A percentile compares a stretch with the other conserved stretches of the same genome.
phyloP scores from a whole-genome alignment of 345 rosid genomes.

The Cardiospermum halicacabum region DNA sequence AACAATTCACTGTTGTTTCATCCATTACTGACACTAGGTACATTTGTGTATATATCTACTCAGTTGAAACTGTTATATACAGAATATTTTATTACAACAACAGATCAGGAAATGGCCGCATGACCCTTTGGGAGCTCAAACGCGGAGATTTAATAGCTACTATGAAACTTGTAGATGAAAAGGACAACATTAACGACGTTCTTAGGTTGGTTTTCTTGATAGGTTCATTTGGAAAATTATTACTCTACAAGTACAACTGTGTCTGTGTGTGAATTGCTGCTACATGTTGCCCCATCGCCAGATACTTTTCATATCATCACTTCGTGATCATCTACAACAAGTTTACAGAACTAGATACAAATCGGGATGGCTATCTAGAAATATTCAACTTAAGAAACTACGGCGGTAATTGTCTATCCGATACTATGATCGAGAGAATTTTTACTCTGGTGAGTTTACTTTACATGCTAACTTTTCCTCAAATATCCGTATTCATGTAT shows the following conservation, averaged over 20 bases:
- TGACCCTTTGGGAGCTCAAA: conserved; percentile 84
- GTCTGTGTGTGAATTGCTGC: neutral
- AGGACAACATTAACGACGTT: conserved; percentile 86
- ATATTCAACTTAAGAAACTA: conserved; percentile 77
- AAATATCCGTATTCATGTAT: too few species aligned
- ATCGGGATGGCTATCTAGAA: conserved; percentile 79
- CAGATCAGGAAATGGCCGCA: conserved; percentile 82
- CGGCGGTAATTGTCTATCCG: conserved; percentile 80
- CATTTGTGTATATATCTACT: conserved; percentile 18
- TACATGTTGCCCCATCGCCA: conserved; percentile 20
- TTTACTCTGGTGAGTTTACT: conserved; percentile 68
- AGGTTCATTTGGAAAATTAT: neutral
- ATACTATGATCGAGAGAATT: conserved; percentile 81
- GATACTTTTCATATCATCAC: conserved; percentile 95
- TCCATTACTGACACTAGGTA: conserved; percentile 16
- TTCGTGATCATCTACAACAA: conserved; percentile 84
- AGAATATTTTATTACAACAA: conserved; percentile 84
- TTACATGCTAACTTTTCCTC: conserved; percentile 4
- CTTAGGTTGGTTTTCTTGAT: conserved; percentile 51
- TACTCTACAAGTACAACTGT: too few species aligned
- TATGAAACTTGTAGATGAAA: conserved; percentile 86
- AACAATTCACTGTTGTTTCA: conserved; percentile 6
- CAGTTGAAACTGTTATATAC: conserved; percentile 98
- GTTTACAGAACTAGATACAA: conserved; percentile 80
- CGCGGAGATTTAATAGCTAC: conserved; percentile 81